Evolutionary conservation across 2,329 filamentous ascomycete species (phyloP).

Genomic region (Pyrenochaeta sp.): DNA sequence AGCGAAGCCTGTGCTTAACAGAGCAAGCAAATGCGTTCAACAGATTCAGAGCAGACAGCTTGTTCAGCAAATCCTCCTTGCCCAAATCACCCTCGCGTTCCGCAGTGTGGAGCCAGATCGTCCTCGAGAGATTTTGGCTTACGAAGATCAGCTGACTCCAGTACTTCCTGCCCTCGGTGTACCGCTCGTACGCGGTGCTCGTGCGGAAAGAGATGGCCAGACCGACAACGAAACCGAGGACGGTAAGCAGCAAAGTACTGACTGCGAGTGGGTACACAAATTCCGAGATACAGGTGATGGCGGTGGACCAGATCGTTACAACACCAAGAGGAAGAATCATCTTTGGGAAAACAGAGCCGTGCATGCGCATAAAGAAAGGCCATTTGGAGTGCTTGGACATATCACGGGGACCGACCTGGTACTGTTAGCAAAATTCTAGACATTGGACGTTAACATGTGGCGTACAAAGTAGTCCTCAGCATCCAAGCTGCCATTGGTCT

Average conservation of each 20-base stretch:
- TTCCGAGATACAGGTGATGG: constrained; percentile 63
- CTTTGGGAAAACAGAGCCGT: constrained; percentile 77
- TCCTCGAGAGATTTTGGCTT: constrained; percentile 68
- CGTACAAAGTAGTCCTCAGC: constrained; percentile 70
- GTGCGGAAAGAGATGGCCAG: constrained; percentile 80
- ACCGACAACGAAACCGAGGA: constrained; percentile 83
- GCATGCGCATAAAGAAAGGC: constrained; percentile 77
- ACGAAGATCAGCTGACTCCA: constrained; percentile 67
- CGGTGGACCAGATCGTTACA: constrained; percentile 70
- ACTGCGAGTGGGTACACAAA: constrained; percentile 63
- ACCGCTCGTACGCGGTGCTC: constrained; percentile 78
- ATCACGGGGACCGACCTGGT: constrained; percentile 68
- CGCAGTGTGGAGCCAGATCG: constrained; percentile 81
- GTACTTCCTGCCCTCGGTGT: constrained; percentile 67
- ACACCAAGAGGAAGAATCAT: constrained; percentile 74
- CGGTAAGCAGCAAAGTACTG: constrained; percentile 74
- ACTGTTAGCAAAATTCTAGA: constrained; percentile 12
- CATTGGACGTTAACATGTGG: constrained; percentile 15
- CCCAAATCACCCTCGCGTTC: constrained; percentile 66
- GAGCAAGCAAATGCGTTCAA: constrained; percentile 79
- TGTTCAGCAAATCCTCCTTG: constrained; percentile 74
- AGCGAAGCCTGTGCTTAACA: constrained; percentile 83
- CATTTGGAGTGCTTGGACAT: constrained; percentile 78
- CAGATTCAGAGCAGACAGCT: constrained; percentile 78
- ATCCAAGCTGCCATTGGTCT: constrained; percentile 41